A percentile compares a stretch with the other conserved stretches of the same genome.
These are phyloP conservation scores for Pichia nakasei DNA, from an alignment of 805 yeast species.

Conservation along the genomic window DNA sequence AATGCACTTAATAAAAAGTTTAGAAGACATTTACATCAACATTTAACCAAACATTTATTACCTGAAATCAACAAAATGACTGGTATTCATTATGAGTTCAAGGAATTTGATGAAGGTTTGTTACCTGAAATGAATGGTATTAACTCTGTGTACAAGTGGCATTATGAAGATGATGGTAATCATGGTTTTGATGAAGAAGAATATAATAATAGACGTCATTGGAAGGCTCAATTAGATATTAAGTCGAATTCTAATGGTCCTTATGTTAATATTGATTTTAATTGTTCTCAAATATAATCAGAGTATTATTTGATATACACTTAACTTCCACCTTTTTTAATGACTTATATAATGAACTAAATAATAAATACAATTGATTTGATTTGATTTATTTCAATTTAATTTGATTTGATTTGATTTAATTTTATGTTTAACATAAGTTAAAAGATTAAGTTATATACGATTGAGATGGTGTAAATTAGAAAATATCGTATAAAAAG, in stretches of 20 bases:
- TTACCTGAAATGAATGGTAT: slow-evolving; percentile 32
- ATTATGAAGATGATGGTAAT: slow-evolving; percentile 45
- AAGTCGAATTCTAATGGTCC: slow-evolving; percentile 61
- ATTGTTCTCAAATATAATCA: slow-evolving; percentile 1
- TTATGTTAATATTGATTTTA: slow-evolving; percentile 53
- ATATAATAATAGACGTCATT: slow-evolving; percentile 42
- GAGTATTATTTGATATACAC: not conserved
- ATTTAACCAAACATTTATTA: slow-evolving; percentile 58
- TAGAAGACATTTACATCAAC: slow-evolving; percentile 66
- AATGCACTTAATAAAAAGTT: slow-evolving; percentile 64
- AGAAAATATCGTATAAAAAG: too few relatives aligned
- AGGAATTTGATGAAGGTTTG: slow-evolving; percentile 40
- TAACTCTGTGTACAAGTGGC: slow-evolving; percentile 47
- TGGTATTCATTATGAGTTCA: slow-evolving; percentile 35
- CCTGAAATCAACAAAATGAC: slow-evolving; percentile 52
- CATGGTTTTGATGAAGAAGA: slow-evolving; percentile 44
- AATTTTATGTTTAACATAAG: too few relatives aligned
- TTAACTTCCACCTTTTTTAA: not conserved
- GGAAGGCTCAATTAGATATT: slow-evolving; percentile 55
- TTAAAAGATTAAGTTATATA: too few relatives aligned
- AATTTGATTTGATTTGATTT: too few relatives aligned
- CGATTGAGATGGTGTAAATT: too few relatives aligned
- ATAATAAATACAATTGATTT: too few relatives aligned
- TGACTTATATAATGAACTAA: too few relatives aligned
- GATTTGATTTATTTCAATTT: too few relatives aligned